A percentile compares a stretch with the other conserved stretches of the same genome.
Conservation (phyloP, 2,329 filamentous ascomycete species). For the Pseudogymnoascus sp. region DNA sequence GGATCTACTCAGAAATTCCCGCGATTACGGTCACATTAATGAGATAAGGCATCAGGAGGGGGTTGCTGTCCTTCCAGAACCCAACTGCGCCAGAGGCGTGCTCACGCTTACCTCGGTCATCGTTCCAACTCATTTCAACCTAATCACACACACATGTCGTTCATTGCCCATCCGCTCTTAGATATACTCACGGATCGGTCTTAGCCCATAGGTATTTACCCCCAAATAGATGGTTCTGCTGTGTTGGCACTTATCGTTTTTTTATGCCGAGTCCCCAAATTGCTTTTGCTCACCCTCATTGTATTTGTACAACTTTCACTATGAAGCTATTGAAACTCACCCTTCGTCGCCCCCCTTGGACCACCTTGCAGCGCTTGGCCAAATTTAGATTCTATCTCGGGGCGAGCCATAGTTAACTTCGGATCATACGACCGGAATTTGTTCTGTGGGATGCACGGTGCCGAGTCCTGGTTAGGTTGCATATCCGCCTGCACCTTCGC, state of each 20-base stretch:
- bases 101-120: slow-evolving; percentile 3
- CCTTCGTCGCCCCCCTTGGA: not conserved
- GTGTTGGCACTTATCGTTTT: not conserved
- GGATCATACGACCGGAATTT: slow-evolving; percentile 9
- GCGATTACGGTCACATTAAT: not conserved
- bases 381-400: slow-evolving; percentile 1
- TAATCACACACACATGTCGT: not conserved
- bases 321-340: not conserved
- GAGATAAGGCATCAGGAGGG: slow-evolving; percentile 3
- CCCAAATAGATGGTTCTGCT: not conserved
- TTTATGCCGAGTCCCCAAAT: slow-evolving; percentile 1
- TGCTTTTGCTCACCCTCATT: not conserved
- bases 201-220: not conserved
- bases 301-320: not conserved
- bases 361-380: not conserved
- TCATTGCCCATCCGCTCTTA: not conserved
- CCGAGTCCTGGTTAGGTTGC: slow-evolving; percentile 8
- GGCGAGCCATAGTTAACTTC: not conserved
- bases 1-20: not conserved
- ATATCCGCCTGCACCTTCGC: slow-evolving; percentile 7
- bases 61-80: not conserved
- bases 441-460: slow-evolving; percentile 7
- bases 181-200: not conserved
- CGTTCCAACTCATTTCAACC: not conserved
- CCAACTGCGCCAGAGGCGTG: not conserved